Base-by-base conservation (phyloP, 1,139 yeast genomes). In the Candida sojae region DNA sequence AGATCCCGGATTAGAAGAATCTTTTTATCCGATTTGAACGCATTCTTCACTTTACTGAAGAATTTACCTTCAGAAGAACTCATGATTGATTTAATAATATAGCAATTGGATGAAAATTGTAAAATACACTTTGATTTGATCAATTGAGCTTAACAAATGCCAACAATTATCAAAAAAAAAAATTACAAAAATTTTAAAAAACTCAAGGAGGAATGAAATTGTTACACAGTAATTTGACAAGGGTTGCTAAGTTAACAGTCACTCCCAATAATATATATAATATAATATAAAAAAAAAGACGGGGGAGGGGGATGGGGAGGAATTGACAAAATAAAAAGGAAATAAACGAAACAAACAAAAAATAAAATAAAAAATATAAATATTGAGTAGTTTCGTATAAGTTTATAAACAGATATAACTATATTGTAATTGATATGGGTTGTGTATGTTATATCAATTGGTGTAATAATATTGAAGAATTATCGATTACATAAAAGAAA, bases 21-120 rank as follows among this genome's bases (percentile, higher is more conserved):
- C 39, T 47, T 55, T 36, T 48, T 48, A 29, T 48, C 52, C 25
- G 65, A 58, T 42, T 52, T 58, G 58, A 68, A 63, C 21, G 71
- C 64, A 44, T 70, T 60, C 56, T 62, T 61, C 49, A 71, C 51
- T 52, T 70, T 62, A 42, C 54, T 51, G 43, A 68, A 52, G 50
- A 67, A 57, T 47, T 63, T 50, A 31, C 49, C 52, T 36, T 51
- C 52, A 11, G 49, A 36, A 7, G 49, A 36, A 46, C 51, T 48
- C 48, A 45, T 45, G 10, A 23, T 35, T 17, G 26, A 5, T 23
- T 23, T 12, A 36, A 12, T 36, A 36, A 26, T 36, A 29, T 26
- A 39, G 13, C 30, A 30, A 31, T 38, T 37, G 36, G 31, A 10
- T 11, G 35, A 26, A 26, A 26, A 26, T 6, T 26, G 29, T 32